Evolutionary conservation across 306 rosid genomes (phyloP).

Genomic region (Nissolia schottii): DNA sequence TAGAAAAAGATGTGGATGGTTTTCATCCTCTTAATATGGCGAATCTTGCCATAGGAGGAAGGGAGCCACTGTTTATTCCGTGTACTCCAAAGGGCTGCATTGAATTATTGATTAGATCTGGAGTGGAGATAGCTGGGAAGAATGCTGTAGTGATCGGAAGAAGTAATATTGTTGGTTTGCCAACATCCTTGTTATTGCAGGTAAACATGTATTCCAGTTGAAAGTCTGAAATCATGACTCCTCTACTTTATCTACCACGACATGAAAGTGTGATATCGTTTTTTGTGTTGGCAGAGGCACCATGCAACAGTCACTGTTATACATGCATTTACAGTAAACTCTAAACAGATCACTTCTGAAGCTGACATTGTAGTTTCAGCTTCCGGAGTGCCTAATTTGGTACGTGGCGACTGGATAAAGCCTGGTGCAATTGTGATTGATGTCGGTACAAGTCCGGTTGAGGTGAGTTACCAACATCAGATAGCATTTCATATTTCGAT

Average conservation of each 20-base stretch:
- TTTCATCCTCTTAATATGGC: slow-evolving; percentile 85
- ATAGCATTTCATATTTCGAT: background rate
- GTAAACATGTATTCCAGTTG: slow-evolving; percentile 30
- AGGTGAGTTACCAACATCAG: slow-evolving; percentile 47
- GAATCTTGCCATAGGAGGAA: slow-evolving; percentile 78
- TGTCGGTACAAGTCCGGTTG: slow-evolving; percentile 81
- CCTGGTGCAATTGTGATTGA: slow-evolving; percentile 80
- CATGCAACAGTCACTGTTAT: slow-evolving; percentile 84
- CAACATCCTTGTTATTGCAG: slow-evolving; percentile 82
- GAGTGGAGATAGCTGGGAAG: slow-evolving; percentile 73
- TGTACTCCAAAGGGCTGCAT: slow-evolving; percentile 93
- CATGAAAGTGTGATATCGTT: background rate
- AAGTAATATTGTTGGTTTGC: slow-evolving; percentile 89
- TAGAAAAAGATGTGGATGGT: slow-evolving; percentile 92
- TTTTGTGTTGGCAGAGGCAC: slow-evolving; percentile 63
- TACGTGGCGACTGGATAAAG: slow-evolving; percentile 89
- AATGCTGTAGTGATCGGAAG: slow-evolving; percentile 86
- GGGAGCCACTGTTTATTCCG: slow-evolving; percentile 84
- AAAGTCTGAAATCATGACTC: background rate
- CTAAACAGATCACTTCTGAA: slow-evolving; percentile 58
- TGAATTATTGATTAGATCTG: slow-evolving; percentile 81
- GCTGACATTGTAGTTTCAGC: slow-evolving; percentile 90
- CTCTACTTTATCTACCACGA: background rate
- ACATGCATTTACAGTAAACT: slow-evolving; percentile 70
- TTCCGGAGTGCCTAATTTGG: slow-evolving; percentile 86